Evolutionary conservation across 352 stramenopile species (phyloP).

Genomic region (Blastocystis sp.): DNA sequence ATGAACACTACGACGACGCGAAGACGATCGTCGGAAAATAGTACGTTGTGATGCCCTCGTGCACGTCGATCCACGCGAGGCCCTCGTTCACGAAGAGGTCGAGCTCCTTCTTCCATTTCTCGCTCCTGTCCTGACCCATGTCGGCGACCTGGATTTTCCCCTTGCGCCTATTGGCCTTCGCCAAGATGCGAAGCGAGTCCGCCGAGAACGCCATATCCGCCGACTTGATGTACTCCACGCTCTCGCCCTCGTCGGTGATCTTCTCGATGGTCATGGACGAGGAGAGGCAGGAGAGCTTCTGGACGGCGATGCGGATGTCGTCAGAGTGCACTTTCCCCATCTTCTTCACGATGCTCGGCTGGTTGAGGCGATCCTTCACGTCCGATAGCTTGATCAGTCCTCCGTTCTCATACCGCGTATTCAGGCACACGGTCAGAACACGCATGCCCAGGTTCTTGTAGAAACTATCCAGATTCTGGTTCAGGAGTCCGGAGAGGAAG

Average conservation of each 20-base stretch:
- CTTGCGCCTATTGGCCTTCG: conserved; percentile 38
- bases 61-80: conserved; percentile 52
- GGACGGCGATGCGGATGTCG: conserved; percentile 58
- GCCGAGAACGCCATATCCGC: conserved; percentile 62
- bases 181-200: conserved; percentile 33
- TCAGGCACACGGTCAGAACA: conserved; percentile 42
- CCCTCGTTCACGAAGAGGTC: conserved; percentile 42
- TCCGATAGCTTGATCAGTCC: conserved; percentile 48
- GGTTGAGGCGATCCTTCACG: conserved; percentile 54
- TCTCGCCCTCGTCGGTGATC: conserved; percentile 14
- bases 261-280: conserved; percentile 45
- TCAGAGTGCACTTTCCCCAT: conserved; percentile 16
- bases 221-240: conserved; percentile 64
- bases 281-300: conserved; percentile 34
- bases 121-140: conserved; percentile 34
- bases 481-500: conserved; percentile 59
- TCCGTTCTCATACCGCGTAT: conserved; percentile 67
- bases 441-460: conserved; percentile 69
- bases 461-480: conserved; percentile 56
- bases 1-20: conserved; percentile 18
- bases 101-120: conserved; percentile 48
- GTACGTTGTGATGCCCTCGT: conserved; percentile 43
- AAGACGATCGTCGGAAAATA: conserved; percentile 68
- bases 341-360: neutral
- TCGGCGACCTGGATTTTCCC: conserved; percentile 49